Base-by-base conservation (phyloP, 2,329 filamentous ascomycete genomes). In the Fusarium falciforme region DNA sequence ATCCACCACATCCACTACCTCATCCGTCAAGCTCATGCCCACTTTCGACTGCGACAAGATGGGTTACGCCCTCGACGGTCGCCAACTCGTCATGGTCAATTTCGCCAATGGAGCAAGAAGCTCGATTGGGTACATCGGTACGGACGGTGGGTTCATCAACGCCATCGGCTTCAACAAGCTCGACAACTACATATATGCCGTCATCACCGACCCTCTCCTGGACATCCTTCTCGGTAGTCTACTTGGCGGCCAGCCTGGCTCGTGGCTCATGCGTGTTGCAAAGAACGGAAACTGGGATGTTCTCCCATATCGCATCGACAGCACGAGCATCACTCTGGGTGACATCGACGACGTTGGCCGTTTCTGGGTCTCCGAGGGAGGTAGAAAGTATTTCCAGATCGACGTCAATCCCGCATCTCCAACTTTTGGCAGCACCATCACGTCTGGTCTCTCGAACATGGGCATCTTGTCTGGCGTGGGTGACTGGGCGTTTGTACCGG, bases 181-280 rank as follows among this genome's bases (percentile, higher is more conserved):
- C 0, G 76, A 78, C 17, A 71, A 69, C 17, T 78, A 77, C 38
- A 73, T 78, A 20, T 78, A 78, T 8, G 76, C 71, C 7, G 64
- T 78, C 1, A 40, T 57, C 0, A 40, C 59, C 2, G 55, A 40
- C 0, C 20, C 47, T 0, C 31, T 66, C 0, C 27, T 73, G 0
- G 1, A 27, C 4, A 6, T 3, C 44, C 33, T 35, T 0, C 0
- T 64, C 0, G 63, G 71, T 1, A 54, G 16, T 10, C 0, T 74
- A 0, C 9, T 71, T 1, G 73, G 67, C 6, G 54, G 54, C 5
- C 36, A 20, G n/a, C 62, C 2, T 54, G 47, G 22, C 1, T 67
- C 71, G 0, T 47, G 54, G 1, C 66, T 77, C 2, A 69, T 77
- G 2, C 73, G 75, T 1, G 72, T 77, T 6, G 71, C 66, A 3